Evolutionary conservation across 2,329 filamentous ascomycete species (phyloP), one percentile per base, ranked within the genome.

Genomic region (Pseudogymnoascus sp.): DNA sequence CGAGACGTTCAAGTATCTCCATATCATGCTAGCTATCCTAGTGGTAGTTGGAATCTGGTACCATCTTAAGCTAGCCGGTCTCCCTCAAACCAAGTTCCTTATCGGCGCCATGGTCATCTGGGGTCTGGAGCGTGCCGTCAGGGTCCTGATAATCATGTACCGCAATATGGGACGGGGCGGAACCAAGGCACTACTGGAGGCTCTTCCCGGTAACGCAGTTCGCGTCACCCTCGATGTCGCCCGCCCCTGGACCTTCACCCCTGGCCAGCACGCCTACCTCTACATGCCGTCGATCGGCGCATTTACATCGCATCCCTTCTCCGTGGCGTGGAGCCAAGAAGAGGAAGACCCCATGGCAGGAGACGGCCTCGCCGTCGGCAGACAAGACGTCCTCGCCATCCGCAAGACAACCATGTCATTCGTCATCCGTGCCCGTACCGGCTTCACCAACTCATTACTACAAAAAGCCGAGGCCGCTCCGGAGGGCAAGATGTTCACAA

Each of bases 291-390:
- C 80, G 4, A 77, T 92, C 68, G 87, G 87, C 65, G 79, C 85
- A 64, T 87, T 84, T 82, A 88, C 88, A 67, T 90, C 87, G 54
- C 89, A 93, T 70, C 89, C 89, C 1, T 92, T 92, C 76, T 90
- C 88, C 2, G 79, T 92, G 44, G 87, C 87, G 36, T 93, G 89
- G 89, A 86, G 84, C 66, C 86, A 90, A 63, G 86, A 90, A 64
- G 79, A 77, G 41, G 80, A 82, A 63, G 74, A 77, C 58, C 68
- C 76, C 10, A 75, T 74, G 59, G 71, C 74, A 9, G 83, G 85
- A 65, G 83, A 82, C 73, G 65, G 63, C 31, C 74, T 86, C 39
- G 80, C 81, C n/a, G 81, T 82, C 74, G 81, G 78, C 65, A 78
- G 81, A 58, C 81, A 84, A 65, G 84, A 87, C 62, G 76, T 85